Evolutionary conservation across 768 basidiomycete genomes (phyloP).

Genomic region (Hebeloma cylindrosporum): DNA sequence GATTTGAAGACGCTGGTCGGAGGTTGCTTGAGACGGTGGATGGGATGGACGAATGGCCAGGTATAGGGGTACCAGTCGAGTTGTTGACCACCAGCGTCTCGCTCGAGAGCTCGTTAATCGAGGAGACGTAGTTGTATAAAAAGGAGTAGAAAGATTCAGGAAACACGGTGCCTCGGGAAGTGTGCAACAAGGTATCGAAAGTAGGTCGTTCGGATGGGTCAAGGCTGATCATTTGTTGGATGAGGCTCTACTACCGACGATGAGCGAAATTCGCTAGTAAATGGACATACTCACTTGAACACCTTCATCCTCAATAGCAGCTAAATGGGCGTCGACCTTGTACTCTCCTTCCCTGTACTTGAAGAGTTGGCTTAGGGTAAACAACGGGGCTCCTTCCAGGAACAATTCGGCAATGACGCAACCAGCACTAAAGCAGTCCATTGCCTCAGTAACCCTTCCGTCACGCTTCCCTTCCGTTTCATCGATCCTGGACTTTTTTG

Average conservation of each 20-base stretch:
- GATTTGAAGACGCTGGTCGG: slow-evolving; percentile 32
- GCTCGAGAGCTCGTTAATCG: slow-evolving; percentile 67
- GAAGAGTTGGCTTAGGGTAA: slow-evolving; percentile 92
- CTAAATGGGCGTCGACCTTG: slow-evolving; percentile 68
- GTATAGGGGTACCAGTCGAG: slow-evolving; percentile 33
- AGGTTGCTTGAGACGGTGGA: slow-evolving; percentile 34
- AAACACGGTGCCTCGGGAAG: slow-evolving; percentile 75
- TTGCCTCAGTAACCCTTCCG: slow-evolving; percentile 85
- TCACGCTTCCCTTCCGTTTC: slow-evolving; percentile 69
- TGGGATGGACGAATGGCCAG: slow-evolving; percentile 29
- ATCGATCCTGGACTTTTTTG: slow-evolving; percentile 59
- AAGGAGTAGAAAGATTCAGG: slow-evolving; percentile 96
- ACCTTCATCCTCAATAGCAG: slow-evolving; percentile 74
- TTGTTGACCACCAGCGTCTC: slow-evolving; percentile 42
- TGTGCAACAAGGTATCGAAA: slow-evolving; percentile 77
- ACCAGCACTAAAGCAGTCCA: slow-evolving; percentile 96
- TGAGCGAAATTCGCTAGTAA: slow-evolving; percentile 21
- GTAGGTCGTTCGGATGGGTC: slow-evolving; percentile 76
- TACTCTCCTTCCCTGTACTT: slow-evolving; percentile 89
- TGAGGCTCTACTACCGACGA: slow-evolving; percentile 60
- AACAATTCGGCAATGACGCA: slow-evolving; percentile 97
- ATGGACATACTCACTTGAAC: slow-evolving; percentile 62
- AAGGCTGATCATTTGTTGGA: slow-evolving; percentile 87
- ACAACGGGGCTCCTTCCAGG: slow-evolving; percentile 89
- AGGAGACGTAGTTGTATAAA: slow-evolving; percentile 84